phyloP scores from a whole-genome alignment of 176 grass and related monocot genomes.

The Musa schizocarpa region DNA sequence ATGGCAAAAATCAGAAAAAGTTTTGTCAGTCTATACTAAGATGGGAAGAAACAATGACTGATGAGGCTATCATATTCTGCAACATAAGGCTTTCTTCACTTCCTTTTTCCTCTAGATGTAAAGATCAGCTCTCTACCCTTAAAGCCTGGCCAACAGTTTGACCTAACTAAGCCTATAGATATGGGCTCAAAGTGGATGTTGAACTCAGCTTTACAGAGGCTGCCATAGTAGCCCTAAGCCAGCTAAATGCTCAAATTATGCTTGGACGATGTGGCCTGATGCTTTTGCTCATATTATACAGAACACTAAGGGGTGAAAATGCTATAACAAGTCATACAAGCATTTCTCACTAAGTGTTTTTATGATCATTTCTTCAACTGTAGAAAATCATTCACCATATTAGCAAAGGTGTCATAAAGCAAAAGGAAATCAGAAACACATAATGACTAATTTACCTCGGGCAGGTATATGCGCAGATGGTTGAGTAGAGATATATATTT shows the following conservation, averaged over 20 bases:
- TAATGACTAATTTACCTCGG: constrained; percentile 54
- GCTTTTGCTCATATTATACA: neutral
- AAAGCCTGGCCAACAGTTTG: no score
- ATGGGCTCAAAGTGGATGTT: no score
- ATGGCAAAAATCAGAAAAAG: neutral
- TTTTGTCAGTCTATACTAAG: neutral
- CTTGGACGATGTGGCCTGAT: neutral
- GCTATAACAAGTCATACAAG: no score
- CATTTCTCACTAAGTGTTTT: no score
- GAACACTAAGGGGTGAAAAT: neutral
- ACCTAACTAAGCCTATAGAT: no score
- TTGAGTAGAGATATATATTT: constrained; percentile 84
- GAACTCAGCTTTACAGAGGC: no score
- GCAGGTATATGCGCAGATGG: constrained; percentile 93
- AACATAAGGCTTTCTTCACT: no score
- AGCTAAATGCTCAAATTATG: neutral
- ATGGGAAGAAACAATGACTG: neutral
- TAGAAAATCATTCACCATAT: neutral
- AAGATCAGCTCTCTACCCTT: no score
- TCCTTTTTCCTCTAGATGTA: no score
- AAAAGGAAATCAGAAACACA: neutral
- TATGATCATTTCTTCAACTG: neutral
- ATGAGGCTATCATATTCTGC: no score
- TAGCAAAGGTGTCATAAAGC: neutral
- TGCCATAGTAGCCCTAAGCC: neutral